Evolutionary conservation across 2,329 filamentous ascomycete genomes (phyloP).

Genomic region (Verticillium zaregamsianum): DNA sequence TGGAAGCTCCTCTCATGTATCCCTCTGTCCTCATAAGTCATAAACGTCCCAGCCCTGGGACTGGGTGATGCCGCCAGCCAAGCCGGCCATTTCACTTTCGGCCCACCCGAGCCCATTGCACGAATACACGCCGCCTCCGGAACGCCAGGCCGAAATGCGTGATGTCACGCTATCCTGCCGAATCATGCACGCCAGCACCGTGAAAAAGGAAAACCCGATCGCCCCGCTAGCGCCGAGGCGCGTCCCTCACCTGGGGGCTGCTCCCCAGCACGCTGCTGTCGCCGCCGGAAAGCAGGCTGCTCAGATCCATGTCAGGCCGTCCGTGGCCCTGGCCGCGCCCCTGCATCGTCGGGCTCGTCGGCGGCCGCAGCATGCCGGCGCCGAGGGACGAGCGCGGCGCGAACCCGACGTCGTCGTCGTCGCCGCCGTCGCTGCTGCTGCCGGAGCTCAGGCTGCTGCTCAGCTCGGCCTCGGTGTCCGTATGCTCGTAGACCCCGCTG

Average conservation of each 20-base stretch:
- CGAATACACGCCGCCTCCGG: neutral
- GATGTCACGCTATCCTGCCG: neutral
- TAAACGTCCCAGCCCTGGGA: no score
- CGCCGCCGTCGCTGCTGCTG: slow-evolving; percentile 14
- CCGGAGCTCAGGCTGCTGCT: slow-evolving; percentile 40
- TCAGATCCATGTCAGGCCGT: slow-evolving; percentile 43
- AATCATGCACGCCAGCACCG: neutral
- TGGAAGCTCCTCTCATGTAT: no score
- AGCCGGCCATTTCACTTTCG: no score
- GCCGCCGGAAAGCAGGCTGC: slow-evolving; percentile 49
- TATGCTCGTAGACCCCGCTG: slow-evolving; percentile 68
- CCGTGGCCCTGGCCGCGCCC: slow-evolving; percentile 14
- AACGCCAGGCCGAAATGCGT: neutral
- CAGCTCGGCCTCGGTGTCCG: slow-evolving; percentile 66
- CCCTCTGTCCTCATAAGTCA: no score
- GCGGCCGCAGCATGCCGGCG: slow-evolving; percentile 21
- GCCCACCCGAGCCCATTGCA: no score
- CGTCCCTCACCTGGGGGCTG: slow-evolving; percentile 44
- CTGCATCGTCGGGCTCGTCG: slow-evolving; percentile 32
- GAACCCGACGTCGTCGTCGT: slow-evolving; percentile 31
- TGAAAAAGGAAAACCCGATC: neutral
- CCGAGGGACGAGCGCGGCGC: slow-evolving; percentile 26
- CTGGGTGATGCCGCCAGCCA: no score
- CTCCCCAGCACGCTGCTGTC: slow-evolving; percentile 54
- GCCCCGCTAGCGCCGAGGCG: slow-evolving; percentile 14